Base-by-base conservation (phyloP, 129 eudicot species). In the Escallonia rubra region DNA sequence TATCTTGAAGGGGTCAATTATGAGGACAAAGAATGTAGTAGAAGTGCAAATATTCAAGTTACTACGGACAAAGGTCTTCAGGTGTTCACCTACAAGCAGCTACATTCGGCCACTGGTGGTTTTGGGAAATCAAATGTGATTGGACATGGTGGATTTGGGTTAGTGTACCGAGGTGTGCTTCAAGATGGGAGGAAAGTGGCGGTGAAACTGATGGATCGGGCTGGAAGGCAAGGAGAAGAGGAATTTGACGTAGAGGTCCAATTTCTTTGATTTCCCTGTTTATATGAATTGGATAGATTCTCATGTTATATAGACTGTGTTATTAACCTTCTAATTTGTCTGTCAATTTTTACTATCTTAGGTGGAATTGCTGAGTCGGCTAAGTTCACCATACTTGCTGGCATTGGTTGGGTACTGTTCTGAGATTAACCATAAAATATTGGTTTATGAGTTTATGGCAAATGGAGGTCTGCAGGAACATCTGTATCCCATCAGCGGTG, bases 391-490 rank as follows among this genome's bases (percentile, higher is more conserved):
- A 6, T 89, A 92, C 76, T 78, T 92, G 82, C 95, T 88, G 50
- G 75, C 79, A 23, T 78, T 92, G 76, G 79, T 89, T 56, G 98
- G 98, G 61, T 88, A 81, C 80, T 89, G 96, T 65, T 89, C 96
- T 0, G 95, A 88, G 69, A 74, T 84, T 79, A 91, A 72, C 58
- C 92, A 83, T 65, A 86, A 87, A 71, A 77, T 92, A 81, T 70
- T 92, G 81, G 96, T 92, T 6, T 89, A 92, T 46, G 95, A 89
- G 70, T 92, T 86, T 69, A 92, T 92, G 98, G 89, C 85, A 43
- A 92, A 92, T 80, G 98, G 98, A 58, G 98, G 98, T 74, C 82
- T 89, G 71, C 96, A 88, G 73, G 95, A 88, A 71, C 98, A 92
- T 70, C 61, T 92, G 80, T 86, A 89, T 66, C 96, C 91, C 71